These are phyloP conservation scores for Neofusicoccum sp. DNA, from an alignment of 2,329 filamentous ascomycete species.

Conservation along the genomic window DNA sequence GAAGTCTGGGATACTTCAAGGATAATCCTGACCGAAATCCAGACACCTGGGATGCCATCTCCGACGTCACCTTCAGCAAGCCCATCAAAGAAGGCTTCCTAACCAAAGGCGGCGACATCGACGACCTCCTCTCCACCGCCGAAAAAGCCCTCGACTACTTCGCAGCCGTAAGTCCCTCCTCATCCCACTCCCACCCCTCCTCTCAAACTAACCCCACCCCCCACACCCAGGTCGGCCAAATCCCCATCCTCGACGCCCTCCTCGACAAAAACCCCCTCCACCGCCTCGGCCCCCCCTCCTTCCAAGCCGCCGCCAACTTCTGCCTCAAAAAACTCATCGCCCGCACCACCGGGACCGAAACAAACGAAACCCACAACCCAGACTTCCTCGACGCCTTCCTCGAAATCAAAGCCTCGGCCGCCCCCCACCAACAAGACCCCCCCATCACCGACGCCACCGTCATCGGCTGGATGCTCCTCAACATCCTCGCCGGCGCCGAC, in stretches of 20 bases:
- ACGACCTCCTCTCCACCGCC: constrained; percentile 26
- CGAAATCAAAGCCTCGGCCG: constrained; percentile 23
- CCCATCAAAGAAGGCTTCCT: constrained; percentile 18
- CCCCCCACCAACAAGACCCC: constrained; percentile 3
- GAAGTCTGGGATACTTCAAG: not conserved
- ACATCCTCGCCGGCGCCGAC: constrained; percentile 39
- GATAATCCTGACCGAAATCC: not conserved
- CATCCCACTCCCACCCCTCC: not conserved
- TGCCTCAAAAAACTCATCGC: constrained; percentile 27
- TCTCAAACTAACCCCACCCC: not conserved
- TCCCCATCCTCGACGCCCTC: constrained; percentile 32
- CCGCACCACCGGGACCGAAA: constrained; percentile 24
- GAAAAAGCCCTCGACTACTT: constrained; percentile 28
- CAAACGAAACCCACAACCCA: constrained; percentile 22
- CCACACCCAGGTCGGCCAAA: constrained; percentile 31
- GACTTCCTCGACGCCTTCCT: constrained; percentile 30
- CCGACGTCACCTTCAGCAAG: constrained; percentile 15
- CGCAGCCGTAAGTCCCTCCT: constrained; percentile 25
- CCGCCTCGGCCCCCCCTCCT: constrained; percentile 26
- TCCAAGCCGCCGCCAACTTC: constrained; percentile 26
- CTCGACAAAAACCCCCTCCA: constrained; percentile 29
- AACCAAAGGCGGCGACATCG: constrained; percentile 14
- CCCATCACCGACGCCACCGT: constrained; percentile 35
- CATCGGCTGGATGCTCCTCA: constrained; percentile 37
- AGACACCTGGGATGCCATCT: constrained; percentile 15